Percentiles rank a stretch among this genome's conserved stretches.
Evolutionary conservation across 257 asterid species (phyloP).

Genomic region (Solanum lycopersicoides): DNA sequence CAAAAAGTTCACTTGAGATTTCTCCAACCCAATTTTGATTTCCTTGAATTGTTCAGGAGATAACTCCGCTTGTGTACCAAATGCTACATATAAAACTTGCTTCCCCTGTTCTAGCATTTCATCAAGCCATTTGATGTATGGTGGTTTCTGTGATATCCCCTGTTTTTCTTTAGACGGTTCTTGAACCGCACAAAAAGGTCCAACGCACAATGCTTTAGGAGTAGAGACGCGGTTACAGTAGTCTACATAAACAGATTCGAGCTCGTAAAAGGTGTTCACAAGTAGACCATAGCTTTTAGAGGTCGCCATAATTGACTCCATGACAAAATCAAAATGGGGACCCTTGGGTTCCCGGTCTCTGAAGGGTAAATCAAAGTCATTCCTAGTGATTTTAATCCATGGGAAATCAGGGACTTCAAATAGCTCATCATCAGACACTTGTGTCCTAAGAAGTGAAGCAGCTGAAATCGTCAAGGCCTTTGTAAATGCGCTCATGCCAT

Average conservation of each 20-base stretch:
- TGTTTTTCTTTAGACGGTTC: neutral
- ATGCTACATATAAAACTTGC: slow-evolving; percentile 52
- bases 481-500: slow-evolving; percentile 38
- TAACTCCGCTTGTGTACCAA: slow-evolving; percentile 64
- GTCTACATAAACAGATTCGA: slow-evolving; percentile 32
- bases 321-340: slow-evolving; percentile 15
- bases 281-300: slow-evolving; percentile 40
- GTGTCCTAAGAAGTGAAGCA: neutral
- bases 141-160: neutral
- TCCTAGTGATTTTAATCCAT: slow-evolving; percentile 35
- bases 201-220: slow-evolving; percentile 28
- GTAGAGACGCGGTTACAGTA: neutral
- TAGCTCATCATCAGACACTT: slow-evolving; percentile 27
- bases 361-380: slow-evolving; percentile 29
- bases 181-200: slow-evolving; percentile 47
- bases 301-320: neutral
- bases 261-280: slow-evolving; percentile 48
- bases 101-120: slow-evolving; percentile 9
- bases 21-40: slow-evolving; percentile 38
- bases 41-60: slow-evolving; percentile 35
- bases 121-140: slow-evolving; percentile 60
- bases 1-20: slow-evolving; percentile 32
- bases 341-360: slow-evolving; percentile 17
- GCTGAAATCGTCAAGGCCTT: neutral
- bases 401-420: slow-evolving; percentile 32